A percentile compares a stretch with the other conserved stretches of the same genome.
These are phyloP conservation scores for Fimicolochytrium jonesii DNA, from an alignment of 192 early-diverging fungal species.

Conservation along the genomic window DNA sequence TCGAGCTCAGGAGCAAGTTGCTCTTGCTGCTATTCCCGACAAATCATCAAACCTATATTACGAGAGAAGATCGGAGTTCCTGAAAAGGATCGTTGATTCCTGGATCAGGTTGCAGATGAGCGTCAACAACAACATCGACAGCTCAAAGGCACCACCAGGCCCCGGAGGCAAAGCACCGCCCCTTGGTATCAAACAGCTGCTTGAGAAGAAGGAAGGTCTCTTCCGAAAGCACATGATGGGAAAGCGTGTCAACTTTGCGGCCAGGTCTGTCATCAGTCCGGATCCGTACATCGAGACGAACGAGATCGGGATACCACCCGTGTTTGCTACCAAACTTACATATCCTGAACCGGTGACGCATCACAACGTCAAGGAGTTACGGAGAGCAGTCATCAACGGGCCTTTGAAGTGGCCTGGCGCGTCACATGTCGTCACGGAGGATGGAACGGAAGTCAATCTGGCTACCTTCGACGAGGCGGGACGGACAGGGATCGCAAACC, in stretches of 20 bases:
- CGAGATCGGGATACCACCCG: slow-evolving; percentile 96
- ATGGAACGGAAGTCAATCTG: slow-evolving; percentile 82
- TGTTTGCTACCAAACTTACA: slow-evolving; percentile 91
- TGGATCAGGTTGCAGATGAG: slow-evolving; percentile 83
- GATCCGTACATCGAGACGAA: slow-evolving; percentile 97
- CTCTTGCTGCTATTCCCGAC: slow-evolving; percentile 33
- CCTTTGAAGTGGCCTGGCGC: slow-evolving; percentile 96
- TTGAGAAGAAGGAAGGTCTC: slow-evolving; percentile 99
- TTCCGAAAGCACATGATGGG: slow-evolving; percentile 99
- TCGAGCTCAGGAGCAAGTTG: slow-evolving; percentile 37
- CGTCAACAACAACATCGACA: slow-evolving; percentile 94
- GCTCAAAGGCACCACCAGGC: slow-evolving; percentile 73
- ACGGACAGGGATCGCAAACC: slow-evolving; percentile 92
- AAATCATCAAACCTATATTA: slow-evolving; percentile 19
- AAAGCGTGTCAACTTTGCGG: slow-evolving; percentile 99
- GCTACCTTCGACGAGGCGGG: slow-evolving; percentile 77
- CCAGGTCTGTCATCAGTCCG: slow-evolving; percentile 94
- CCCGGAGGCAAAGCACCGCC: slow-evolving; percentile 63
- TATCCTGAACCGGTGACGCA: slow-evolving; percentile 97
- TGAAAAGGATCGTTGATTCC: slow-evolving; percentile 41
- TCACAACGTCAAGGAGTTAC: slow-evolving; percentile 90
- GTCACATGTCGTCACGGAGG: slow-evolving; percentile 89
- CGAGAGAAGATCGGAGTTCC: slow-evolving; percentile 18
- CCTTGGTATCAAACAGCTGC: slow-evolving; percentile 89
- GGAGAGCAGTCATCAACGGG: slow-evolving; percentile 91